Evolutionary conservation across 768 basidiomycete genomes (phyloP), one percentile per base, ranked within the genome.

Genomic region (Boletus eberwhitei): DNA sequence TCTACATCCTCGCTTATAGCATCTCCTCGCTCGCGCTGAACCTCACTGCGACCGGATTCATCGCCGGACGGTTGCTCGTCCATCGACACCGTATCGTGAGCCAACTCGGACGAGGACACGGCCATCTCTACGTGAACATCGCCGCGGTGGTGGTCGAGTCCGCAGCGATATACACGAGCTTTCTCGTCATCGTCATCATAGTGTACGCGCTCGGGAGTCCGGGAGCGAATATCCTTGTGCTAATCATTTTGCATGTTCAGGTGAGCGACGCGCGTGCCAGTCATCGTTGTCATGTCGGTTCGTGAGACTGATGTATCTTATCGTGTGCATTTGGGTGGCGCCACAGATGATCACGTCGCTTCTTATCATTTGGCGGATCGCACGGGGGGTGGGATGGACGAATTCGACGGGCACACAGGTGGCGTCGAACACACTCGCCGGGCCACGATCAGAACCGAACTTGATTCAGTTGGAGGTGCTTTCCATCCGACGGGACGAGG

Each of bases 81-180:
- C 43, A 60, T 22, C 68, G 72, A 13, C 32, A 19, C 14, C 19
- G 21, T 5, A 2, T 73, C 36, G 38, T 70, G 21, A 46, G 57
- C 16, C 62, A 59, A 6, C 67, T 79, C n/a, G 69, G 73, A 3
- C 59, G 60, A 6, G 73, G 70, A 0, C 61, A 76, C 36, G 75
- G 67, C 5, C 62, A 40, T 14, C 65, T 73, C 36, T 79, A 77
- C 58, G 54, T 73, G 24, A 75, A 73, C 7, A 55, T 77, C 36
- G 64, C 63, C 0, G 63, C 74, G 1, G 71, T 79, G 31, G 52
- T 79, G 29, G 58, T 80, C 49, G 78, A 80, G 55, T 75, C 73
- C 5, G 79, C 79, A 0, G 74, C 77, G 4, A 61, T 79, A 8
- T 79, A 78, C 53, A 75, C 76, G 1, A 59, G 73, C 38, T 72